Evolutionary conservation across 192 early-diverging fungal genomes (phyloP), one percentile per base, ranked within the genome.

Genomic region (Coemansia asiatica): DNA sequence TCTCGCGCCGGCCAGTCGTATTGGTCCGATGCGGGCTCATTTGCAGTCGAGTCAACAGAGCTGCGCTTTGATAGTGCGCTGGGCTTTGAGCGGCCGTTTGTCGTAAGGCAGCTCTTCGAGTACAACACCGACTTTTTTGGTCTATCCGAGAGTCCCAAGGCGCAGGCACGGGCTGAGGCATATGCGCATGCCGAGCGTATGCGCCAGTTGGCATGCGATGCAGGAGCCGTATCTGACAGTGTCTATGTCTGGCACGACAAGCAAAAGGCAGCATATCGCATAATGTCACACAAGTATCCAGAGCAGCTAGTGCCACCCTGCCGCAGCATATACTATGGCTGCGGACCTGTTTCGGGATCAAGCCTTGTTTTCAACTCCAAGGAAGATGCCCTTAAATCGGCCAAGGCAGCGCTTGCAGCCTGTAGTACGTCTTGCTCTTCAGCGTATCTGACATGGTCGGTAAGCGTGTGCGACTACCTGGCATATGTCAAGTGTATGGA

Each of bases 221-320:
- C 51, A 23, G 64, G 71, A 10, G 72, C 64, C 12, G 9, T 40
- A 6, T 33, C 74, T 12, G 71, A 70, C 56, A 66, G 77, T 55
- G 77, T 74, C 23, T 70, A 80, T 59, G 35, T 80, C 31, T 74
- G 72, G 77, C 77, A 80, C 51, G 77, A 80, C 65, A 74, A 74
- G 49, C 77, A 80, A 50, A 80, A 80, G 56, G 77, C 77, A 15
- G 77, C 77, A 2, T 80, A 68, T 64, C 71, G 77, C 9, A 63
- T 80, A 26, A 80, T 74, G 60, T 73, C 72, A 33, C 66, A 64
- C 40, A 56, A 63, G 25, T 80, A 68, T 38, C 77, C 77, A 1
- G 46, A 40, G 46, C 56, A 64, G n/a, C 63, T 80, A 27, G 22
- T 66, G 21, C 72, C 77, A 33, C 77, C 77, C 0, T 80, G 77